phyloP scores from a whole-genome alignment of 176 grass and related monocot genomes.

The Alloteropsis semialata region DNA sequence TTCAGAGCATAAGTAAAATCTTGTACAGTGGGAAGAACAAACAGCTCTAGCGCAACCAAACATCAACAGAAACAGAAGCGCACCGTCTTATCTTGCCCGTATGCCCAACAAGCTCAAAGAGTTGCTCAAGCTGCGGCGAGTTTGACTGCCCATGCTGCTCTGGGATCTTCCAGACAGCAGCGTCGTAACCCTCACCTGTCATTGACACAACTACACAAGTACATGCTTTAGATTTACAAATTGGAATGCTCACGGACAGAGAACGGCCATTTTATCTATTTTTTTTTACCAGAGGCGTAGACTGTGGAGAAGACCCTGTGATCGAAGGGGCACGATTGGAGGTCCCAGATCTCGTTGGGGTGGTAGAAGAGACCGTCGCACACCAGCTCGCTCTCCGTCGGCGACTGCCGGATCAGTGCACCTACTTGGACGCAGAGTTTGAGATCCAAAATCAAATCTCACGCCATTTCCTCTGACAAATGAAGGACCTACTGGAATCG shows the following conservation, averaged over 20 bases:
- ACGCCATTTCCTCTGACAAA: not conserved
- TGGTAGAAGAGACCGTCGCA: conserved; percentile 98
- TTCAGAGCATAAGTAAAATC: not conserved
- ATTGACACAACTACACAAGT: conserved; percentile 8
- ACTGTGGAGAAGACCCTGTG: conserved; percentile 85
- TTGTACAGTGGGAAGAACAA: not conserved
- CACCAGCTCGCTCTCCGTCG: conserved; percentile 70
- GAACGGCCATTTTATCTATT: not conserved
- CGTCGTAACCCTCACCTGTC: conserved; percentile 85
- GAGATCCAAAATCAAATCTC: conserved; percentile 39
- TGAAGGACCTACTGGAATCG: not conserved
- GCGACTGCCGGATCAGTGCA: conserved; percentile 88
- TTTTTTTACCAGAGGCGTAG: conserved; percentile 76
- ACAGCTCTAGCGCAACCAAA: not conserved
- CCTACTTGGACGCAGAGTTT: conserved; percentile 42
- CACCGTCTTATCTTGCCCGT: conserved; percentile 74
- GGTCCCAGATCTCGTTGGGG: conserved; percentile 99
- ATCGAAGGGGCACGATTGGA: conserved; percentile 94
- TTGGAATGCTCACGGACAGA: not conserved
- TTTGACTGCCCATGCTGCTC: conserved; percentile 86
- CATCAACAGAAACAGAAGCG: conserved; percentile 28
- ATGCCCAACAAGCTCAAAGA: conserved; percentile 58
- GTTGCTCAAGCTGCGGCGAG: conserved; percentile 74
- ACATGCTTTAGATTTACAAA: not conserved
- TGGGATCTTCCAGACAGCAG: conserved; percentile 79